Evolutionary conservation across 306 rosid genomes (phyloP).

Genomic region (Quercus variabilis): DNA sequence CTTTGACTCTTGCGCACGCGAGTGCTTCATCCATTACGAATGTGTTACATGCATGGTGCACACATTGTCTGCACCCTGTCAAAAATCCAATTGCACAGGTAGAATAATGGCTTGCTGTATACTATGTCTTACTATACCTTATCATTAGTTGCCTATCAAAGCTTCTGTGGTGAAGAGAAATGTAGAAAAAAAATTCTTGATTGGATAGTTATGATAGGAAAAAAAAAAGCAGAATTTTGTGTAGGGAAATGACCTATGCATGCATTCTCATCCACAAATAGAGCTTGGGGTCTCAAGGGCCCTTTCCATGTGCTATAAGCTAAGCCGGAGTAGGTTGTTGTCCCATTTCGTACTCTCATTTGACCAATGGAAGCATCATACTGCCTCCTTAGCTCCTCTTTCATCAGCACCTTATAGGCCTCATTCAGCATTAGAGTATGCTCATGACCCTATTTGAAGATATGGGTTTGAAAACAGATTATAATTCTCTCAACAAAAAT

Average conservation of each 20-base stretch:
- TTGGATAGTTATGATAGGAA: background rate
- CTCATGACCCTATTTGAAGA: slow-evolving; percentile 54
- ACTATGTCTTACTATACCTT: background rate
- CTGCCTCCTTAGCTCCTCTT: slow-evolving; percentile 49
- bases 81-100: background rate
- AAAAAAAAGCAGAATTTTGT: background rate
- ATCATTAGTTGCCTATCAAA: background rate
- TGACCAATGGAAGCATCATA: slow-evolving; percentile 59
- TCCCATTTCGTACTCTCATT: slow-evolving; percentile 33
- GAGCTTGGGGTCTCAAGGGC: slow-evolving; percentile 58
- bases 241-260: slow-evolving; percentile 56
- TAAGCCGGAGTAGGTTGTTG: slow-evolving; percentile 28
- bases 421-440: slow-evolving; percentile 58
- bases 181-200: background rate
- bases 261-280: slow-evolving; percentile 81
- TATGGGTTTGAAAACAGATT: background rate
- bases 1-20: slow-evolving; percentile 72
- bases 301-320: slow-evolving; percentile 73
- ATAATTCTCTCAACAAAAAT: background rate
- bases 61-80: slow-evolving; percentile 76
- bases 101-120: background rate
- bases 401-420: slow-evolving; percentile 69
- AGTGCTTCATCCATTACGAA: slow-evolving; percentile 60
- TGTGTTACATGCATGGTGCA: slow-evolving; percentile 63
- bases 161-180: background rate